Base-by-base conservation (phyloP, 306 rosid genomes). In the Quillaja saponaria region DNA sequence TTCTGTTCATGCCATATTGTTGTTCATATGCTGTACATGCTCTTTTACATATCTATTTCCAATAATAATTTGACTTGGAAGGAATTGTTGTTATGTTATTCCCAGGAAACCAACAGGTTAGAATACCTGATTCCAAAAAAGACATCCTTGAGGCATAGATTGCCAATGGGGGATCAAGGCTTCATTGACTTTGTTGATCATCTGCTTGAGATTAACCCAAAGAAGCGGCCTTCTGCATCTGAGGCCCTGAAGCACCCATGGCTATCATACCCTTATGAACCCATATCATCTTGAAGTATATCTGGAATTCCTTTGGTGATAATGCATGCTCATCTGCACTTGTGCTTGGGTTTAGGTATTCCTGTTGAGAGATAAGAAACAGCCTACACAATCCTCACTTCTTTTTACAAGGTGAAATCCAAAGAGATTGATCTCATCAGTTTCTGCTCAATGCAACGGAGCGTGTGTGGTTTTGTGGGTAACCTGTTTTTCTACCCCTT, bases 111-210 rank as follows among this genome's bases (percentile, higher is more conserved):
- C 63, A 94, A 63, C 79, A 83, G 95, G 76, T 81, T 94, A 72
- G 99, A 94, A 73, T 89, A 84, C 80, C 64, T 94, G 82, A 94
- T 94, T 74, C 95, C 99, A 0, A 94, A 94, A 71, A 94, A 87
- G 97, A 83, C 99, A 57, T 94, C 97, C 9, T 76, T 94, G 71
- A 81, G 97, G 76, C 99, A 94, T 71, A 87, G 99, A 15, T 82
- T 94, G 58, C 99, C 99, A 14, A 89, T 94, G 95, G 99, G 95
- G 51, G 99, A 94, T 73, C 95, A 94, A 83, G 97, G 99, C 72
- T 94, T 94, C 84, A 78, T 89, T 11, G 97, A 94, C 60, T 94
- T 94, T 64, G 91, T 94, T 60, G 82, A 49, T 25, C 94, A 85
- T 78, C 71, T 94, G 73, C 99, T 94, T 1, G 97, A 89, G 82